Evolutionary conservation across 352 stramenopile genomes (phyloP).

Genomic region (Phytophthora hibernalis): DNA sequence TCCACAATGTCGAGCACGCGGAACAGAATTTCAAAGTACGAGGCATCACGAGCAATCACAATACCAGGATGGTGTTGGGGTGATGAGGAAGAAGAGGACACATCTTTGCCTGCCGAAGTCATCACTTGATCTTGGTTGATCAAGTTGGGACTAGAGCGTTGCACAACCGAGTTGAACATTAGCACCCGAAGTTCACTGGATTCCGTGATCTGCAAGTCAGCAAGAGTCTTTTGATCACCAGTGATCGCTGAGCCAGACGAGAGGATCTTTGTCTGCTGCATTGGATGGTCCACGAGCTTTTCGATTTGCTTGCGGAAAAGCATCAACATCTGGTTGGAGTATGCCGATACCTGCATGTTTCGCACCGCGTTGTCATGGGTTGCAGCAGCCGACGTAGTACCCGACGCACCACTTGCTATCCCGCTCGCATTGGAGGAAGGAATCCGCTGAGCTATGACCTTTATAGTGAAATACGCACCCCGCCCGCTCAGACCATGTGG

Average conservation of each 20-base stretch:
- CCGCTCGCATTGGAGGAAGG: slow-evolving; percentile 50
- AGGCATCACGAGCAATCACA: slow-evolving; percentile 66
- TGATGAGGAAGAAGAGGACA: slow-evolving; percentile 21
- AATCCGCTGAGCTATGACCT: slow-evolving; percentile 83
- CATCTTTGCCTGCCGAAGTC: slow-evolving; percentile 26
- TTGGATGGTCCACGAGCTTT: slow-evolving; percentile 67
- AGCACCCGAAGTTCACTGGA: slow-evolving; percentile 80
- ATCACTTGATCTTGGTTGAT: slow-evolving; percentile 55
- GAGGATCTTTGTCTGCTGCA: slow-evolving; percentile 87
- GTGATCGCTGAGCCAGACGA: slow-evolving; percentile 69
- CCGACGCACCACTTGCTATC: slow-evolving; percentile 15
- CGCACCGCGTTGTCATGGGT: slow-evolving; percentile 64
- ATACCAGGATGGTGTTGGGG: slow-evolving; percentile 60
- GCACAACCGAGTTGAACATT: slow-evolving; percentile 85
- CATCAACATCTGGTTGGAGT: slow-evolving; percentile 81
- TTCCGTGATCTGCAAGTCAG: slow-evolving; percentile 82
- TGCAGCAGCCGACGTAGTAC: slow-evolving; percentile 24
- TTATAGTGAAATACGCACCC: slow-evolving; percentile 81
- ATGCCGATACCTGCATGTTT: slow-evolving; percentile 65
- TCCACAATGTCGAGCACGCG: slow-evolving; percentile 76
- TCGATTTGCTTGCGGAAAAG: slow-evolving; percentile 82
- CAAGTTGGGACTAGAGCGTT: slow-evolving; percentile 44
- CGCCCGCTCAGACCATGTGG: slow-evolving; percentile 75
- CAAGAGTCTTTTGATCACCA: slow-evolving; percentile 82
- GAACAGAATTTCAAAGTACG: slow-evolving; percentile 90